Evolutionary conservation across 1,284 basidiomycete genomes (phyloP).

Genomic region (Ceratorhiza oryzae-sativae): DNA sequence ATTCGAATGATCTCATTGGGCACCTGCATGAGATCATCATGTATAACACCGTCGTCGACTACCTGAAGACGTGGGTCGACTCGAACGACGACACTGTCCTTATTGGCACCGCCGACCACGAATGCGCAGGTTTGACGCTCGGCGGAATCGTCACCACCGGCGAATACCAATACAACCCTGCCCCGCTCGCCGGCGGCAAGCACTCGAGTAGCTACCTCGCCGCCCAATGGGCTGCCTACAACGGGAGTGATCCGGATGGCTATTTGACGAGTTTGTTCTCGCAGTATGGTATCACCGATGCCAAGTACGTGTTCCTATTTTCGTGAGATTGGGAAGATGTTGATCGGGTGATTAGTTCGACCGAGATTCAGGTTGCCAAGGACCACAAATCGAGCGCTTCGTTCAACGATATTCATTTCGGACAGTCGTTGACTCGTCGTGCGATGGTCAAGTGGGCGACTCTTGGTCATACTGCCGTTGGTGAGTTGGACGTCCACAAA

Average conservation of each 20-base stretch:
- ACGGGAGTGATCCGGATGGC: constrained; percentile 44
- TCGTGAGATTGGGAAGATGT: neutral
- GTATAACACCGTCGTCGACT: constrained; percentile 46
- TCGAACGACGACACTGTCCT: constrained; percentile 46
- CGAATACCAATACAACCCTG: constrained; percentile 44
- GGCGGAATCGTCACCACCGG: constrained; percentile 42
- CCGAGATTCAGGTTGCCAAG: constrained; percentile 41
- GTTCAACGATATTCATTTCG: constrained; percentile 42
- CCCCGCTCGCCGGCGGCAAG: constrained; percentile 46
- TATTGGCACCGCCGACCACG: constrained; percentile 47
- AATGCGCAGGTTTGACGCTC: constrained; percentile 48
- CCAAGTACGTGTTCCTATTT: constrained; percentile 38
- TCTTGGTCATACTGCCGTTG: constrained; percentile 39
- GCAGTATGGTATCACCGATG: constrained; percentile 45
- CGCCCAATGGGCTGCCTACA: constrained; percentile 37
- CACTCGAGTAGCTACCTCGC: constrained; percentile 48
- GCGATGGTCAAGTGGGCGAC: constrained; percentile 42
- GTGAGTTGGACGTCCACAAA: neutral
- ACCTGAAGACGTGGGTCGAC: constrained; percentile 47
- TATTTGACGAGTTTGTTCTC: constrained; percentile 38
- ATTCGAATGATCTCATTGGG: constrained; percentile 49
- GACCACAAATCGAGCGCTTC: constrained; percentile 37
- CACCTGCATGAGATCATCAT: constrained; percentile 48
- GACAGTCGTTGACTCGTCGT: constrained; percentile 40
- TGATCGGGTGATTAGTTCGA: constrained; percentile 16